Conservation (phyloP, 331 rosid genomes). For the Spiraea crenata region DNA sequence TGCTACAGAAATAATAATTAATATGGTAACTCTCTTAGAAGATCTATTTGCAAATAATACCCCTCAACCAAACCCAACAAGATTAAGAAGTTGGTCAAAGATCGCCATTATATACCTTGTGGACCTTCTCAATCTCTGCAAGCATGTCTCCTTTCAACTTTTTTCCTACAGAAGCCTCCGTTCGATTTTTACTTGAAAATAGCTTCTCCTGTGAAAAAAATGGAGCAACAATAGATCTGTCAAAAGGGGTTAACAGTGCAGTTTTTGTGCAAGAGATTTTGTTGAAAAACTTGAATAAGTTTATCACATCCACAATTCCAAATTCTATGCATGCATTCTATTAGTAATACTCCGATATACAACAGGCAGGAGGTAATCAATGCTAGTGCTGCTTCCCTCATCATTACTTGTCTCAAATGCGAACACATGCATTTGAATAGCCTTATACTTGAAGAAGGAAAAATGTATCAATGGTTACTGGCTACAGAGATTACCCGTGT, state of each 20-base stretch:
- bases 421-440: neutral
- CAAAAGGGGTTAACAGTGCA: neutral
- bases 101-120: slow-evolving; percentile 59
- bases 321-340: neutral
- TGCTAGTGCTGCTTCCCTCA: neutral
- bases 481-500: neutral
- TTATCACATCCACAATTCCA: neutral
- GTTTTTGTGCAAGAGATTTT: neutral
- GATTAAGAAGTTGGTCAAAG: neutral
- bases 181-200: slow-evolving; percentile 80
- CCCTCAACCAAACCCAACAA: slow-evolving; percentile 8
- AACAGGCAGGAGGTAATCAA: neutral
- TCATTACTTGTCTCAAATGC: neutral
- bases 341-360: neutral
- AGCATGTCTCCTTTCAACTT: slow-evolving; percentile 93
- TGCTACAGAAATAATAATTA: slow-evolving; percentile 1
- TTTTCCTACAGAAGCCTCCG: slow-evolving; percentile 83
- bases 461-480: neutral
- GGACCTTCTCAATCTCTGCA: slow-evolving; percentile 97
- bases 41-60: neutral
- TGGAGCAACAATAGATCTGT: slow-evolving; percentile 21
- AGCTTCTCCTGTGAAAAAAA: slow-evolving; percentile 74
- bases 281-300: neutral
- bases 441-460: neutral
- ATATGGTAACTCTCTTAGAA: neutral